phyloP scores from a whole-genome alignment of 1,139 yeast species.

The Geotrichum restrictum region DNA sequence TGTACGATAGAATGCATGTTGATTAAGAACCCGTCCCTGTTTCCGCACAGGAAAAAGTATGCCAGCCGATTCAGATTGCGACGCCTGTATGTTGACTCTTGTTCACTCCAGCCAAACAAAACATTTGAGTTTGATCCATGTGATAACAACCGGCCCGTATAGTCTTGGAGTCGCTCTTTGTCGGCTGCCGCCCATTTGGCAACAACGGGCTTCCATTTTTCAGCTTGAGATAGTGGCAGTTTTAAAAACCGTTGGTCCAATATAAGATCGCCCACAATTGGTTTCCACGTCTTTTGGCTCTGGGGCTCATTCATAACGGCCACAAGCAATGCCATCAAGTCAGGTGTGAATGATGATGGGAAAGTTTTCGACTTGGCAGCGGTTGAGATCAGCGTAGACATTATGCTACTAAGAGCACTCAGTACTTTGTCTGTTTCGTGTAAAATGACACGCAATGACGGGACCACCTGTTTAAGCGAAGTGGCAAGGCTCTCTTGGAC shows the following conservation, averaged over 20 bases:
- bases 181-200: conserved; percentile 56
- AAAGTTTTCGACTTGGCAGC: conserved; percentile 42
- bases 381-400: conserved; percentile 44
- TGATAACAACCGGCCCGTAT: conserved; percentile 49
- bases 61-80: conserved; percentile 55
- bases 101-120: conserved; percentile 72
- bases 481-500: conserved; percentile 41
- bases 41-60: conserved; percentile 58
- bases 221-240: conserved; percentile 34
- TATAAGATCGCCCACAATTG: conserved; percentile 39
- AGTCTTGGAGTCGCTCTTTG: conserved; percentile 56
- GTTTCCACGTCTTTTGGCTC: conserved; percentile 41
- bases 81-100: conserved; percentile 54
- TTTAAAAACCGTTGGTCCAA: conserved; percentile 45
- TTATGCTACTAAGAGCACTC: conserved; percentile 41
- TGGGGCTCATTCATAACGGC: conserved; percentile 28
- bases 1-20: conserved; percentile 50
- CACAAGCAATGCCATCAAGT: conserved; percentile 33
- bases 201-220: conserved; percentile 51
- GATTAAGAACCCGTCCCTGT: conserved; percentile 52
- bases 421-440: conserved; percentile 49
- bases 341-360: conserved; percentile 31
- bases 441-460: conserved; percentile 42
- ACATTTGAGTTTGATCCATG: conserved; percentile 51
- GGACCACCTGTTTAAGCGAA: conserved; percentile 42